Evolutionary conservation across 2,329 filamentous ascomycete species (phyloP).

Genomic region (Coniosporium tulheliwenetii): DNA sequence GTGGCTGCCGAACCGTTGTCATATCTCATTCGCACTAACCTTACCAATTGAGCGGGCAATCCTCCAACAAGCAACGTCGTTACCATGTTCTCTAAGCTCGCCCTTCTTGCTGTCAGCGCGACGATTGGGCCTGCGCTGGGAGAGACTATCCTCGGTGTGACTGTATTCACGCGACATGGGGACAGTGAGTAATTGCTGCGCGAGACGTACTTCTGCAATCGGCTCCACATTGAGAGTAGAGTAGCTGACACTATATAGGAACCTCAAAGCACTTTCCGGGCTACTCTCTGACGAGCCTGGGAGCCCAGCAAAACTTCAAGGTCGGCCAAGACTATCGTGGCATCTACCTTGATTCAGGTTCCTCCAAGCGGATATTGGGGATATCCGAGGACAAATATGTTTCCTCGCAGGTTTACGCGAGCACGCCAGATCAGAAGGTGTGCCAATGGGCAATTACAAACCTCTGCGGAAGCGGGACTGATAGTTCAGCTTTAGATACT

Average conservation of each 20-base stretch:
- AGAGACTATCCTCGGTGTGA: slow-evolving; percentile 66
- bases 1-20: too few species aligned
- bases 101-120: too few species aligned
- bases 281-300: slow-evolving; percentile 51
- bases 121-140: too few species aligned
- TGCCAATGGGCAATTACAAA: slow-evolving; percentile 42
- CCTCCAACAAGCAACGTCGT: too few species aligned
- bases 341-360: slow-evolving; percentile 53
- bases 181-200: slow-evolving; percentile 37
- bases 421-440: too few species aligned
- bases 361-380: slow-evolving; percentile 44
- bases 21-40: too few species aligned
- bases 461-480: slow-evolving; percentile 44
- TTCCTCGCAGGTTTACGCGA: slow-evolving; percentile 12
- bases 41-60: too few species aligned
- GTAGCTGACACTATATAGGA: too few species aligned
- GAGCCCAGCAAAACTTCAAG: slow-evolving; percentile 58
- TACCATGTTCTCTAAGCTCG: too few species aligned
- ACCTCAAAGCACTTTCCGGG: too few species aligned
- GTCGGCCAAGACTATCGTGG: slow-evolving; percentile 62
- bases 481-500: slow-evolving; percentile 59
- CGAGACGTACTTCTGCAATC: too few species aligned
- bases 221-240: too few species aligned
- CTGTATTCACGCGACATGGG: slow-evolving; percentile 81
- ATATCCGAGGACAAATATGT: slow-evolving; percentile 45